Base-by-base conservation (phyloP, 306 rosid genomes). In the Lathyrus sativus region DNA sequence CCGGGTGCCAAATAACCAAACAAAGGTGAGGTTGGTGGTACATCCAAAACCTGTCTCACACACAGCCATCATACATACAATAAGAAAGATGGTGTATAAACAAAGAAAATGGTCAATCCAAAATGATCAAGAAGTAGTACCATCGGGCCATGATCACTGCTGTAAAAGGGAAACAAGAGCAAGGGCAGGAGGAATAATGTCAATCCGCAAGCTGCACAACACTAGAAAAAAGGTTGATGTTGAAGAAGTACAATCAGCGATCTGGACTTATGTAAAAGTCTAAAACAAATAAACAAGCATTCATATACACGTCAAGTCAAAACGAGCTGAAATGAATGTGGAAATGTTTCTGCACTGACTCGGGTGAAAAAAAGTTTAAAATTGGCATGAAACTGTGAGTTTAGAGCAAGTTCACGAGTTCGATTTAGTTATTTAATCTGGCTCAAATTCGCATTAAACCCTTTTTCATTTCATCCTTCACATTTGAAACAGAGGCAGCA, bases 191-290 rank as follows among this genome's bases (percentile, higher is more conserved):
- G 84, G 74, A 89, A 81, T 64, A 92, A 83, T 12, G 76, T 71
- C 85, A 89, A 72, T 56, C 88, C 95, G 29, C 92, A 92, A 67
- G 82, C 89, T 45, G 80, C 95, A 81, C 92, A 89, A 46, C 89
- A 88, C 98, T 91, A 70, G 50, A 12, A 56, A 56, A 84, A 78
- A 67, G 57, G 68, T 64, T 41, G 24, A 44, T 42, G 74, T 55
- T 26, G 62, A 38, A 76, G 41, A 81, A 58, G 64, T 58, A 24
- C 17, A 59, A 66, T 73, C 18, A 62, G 53, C 56, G 74, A 68
- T 48, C 65, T 46, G 24, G 49, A 62, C 11, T 19, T 19, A 15
- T 62, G 42, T 38, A 38, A 45, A 45, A 35, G 49, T 60, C 33
- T 11, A 51, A 76, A 72, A 68, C 46, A 38, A 61, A 70, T 57